phyloP scores from a whole-genome alignment of 805 yeast species.

The Ogataea nonfermentans region DNA sequence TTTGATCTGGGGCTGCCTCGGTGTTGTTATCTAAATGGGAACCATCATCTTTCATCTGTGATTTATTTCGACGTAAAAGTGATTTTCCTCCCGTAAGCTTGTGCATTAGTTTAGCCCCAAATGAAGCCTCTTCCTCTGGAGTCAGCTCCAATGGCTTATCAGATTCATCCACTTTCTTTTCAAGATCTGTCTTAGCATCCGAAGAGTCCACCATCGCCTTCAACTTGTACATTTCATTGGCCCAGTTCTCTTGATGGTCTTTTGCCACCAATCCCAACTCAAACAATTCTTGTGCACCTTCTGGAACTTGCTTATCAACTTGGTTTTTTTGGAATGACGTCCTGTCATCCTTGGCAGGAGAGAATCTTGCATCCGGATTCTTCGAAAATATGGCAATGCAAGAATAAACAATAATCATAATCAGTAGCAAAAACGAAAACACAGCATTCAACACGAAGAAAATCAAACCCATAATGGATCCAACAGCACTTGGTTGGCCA shows the following conservation, averaged over 20 bases:
- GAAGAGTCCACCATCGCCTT: slow-evolving; percentile 35
- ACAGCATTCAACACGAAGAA: slow-evolving; percentile 90
- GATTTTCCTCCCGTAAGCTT: slow-evolving; percentile 46
- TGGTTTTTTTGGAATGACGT: slow-evolving; percentile 68
- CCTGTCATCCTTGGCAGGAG: slow-evolving; percentile 89
- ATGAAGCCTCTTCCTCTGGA: slow-evolving; percentile 33
- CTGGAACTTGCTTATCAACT: slow-evolving; percentile 23
- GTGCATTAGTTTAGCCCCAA: slow-evolving; percentile 44
- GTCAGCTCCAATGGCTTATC: slow-evolving; percentile 33
- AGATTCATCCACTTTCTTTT: slow-evolving; percentile 17
- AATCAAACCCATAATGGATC: slow-evolving; percentile 88
- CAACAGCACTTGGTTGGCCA: slow-evolving; percentile 74
- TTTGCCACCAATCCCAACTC: slow-evolving; percentile 83
- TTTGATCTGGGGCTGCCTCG: background rate
- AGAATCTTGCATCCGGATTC: slow-evolving; percentile 86
- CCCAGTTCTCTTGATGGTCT: slow-evolving; percentile 77
- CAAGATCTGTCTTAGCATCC: slow-evolving; percentile 18
- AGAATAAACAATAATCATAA: slow-evolving; percentile 67
- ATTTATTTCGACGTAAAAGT: slow-evolving; percentile 24
- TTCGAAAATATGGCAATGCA: slow-evolving; percentile 64
- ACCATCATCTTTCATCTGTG: slow-evolving; percentile 9
- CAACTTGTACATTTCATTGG: slow-evolving; percentile 56
- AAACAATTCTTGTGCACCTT: slow-evolving; percentile 49
- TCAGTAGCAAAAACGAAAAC: slow-evolving; percentile 69
- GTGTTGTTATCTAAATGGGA: slow-evolving; percentile 3